These are phyloP conservation scores for Aegilops bicornis DNA, from an alignment of 176 grass and related monocot species.

Conservation along the genomic window DNA sequence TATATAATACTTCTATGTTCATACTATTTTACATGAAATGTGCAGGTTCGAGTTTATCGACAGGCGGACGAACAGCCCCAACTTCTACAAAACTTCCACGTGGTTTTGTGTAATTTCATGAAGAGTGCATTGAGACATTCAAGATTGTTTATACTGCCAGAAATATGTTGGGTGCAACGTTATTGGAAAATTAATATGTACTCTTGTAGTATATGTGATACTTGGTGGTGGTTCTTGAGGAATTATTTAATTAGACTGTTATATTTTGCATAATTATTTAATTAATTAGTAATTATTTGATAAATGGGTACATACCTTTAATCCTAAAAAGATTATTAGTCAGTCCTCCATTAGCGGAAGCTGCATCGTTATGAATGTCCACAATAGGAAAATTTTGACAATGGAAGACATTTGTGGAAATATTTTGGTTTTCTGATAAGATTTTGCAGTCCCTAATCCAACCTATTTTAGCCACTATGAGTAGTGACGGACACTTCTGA, in stretches of 20 bases:
- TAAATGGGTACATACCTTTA: too few relatives aligned
- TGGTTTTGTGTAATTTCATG: background rate
- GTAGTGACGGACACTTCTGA: too few relatives aligned
- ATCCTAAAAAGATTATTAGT: too few relatives aligned
- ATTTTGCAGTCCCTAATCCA: too few relatives aligned
- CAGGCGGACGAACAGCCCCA: background rate
- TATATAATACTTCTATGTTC: background rate
- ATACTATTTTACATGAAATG: background rate
- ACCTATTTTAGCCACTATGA: too few relatives aligned
- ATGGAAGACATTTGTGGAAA: too few relatives aligned
- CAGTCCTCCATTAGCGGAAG: too few relatives aligned
- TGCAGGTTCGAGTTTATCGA: background rate
- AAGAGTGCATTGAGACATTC: background rate
- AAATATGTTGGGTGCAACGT: background rate
- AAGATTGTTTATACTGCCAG: background rate
- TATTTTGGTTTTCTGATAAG: too few relatives aligned
- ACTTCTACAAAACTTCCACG: background rate
- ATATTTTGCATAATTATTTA: background rate
- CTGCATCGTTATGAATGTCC: too few relatives aligned
- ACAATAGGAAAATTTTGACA: too few relatives aligned
- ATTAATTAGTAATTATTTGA: too few relatives aligned
- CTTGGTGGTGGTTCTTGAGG: too few relatives aligned
- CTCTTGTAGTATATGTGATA: background rate
- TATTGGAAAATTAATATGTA: background rate
- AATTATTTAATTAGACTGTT: background rate